Conservation (phyloP, 2,329 filamentous ascomycete species). For the Orbilia brochopaga region DNA sequence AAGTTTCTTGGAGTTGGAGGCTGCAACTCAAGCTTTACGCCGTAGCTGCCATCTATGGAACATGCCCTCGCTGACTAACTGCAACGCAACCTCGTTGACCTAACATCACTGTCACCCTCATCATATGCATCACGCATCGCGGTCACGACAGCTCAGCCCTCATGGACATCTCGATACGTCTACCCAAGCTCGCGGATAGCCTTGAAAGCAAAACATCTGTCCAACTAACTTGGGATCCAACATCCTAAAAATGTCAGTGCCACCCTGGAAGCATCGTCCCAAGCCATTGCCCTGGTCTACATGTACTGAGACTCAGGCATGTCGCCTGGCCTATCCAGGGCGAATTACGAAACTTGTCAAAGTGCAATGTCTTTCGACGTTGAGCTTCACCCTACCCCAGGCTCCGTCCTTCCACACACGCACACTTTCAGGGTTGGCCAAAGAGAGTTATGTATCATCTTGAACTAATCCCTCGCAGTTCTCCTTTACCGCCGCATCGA, state of each 20-base stretch:
- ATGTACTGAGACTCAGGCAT: constrained; percentile 6
- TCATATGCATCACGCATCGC: no score
- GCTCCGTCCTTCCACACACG: constrained; percentile 46
- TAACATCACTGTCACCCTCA: no score
- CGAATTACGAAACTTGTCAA: not conserved
- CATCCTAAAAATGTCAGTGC: constrained; percentile 13
- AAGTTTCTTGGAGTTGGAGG: not conserved
- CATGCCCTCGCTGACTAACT: no score
- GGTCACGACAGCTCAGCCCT: no score
- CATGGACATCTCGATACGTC: no score
- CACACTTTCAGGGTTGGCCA: constrained; percentile 20
- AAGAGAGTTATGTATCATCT: constrained; percentile 11
- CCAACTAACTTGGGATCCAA: not conserved
- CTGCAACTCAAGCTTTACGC: no score
- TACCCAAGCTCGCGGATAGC: no score
- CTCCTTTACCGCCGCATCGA: not conserved
- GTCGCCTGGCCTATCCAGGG: not conserved
- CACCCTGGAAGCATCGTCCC: constrained; percentile 18
- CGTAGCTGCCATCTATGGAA: no score
- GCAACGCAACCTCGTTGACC: no score
- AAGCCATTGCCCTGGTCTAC: constrained; percentile 14
- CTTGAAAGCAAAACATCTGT: no score
- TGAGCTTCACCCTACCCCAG: constrained; percentile 30
- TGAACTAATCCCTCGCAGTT: not conserved
- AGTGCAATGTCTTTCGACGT: not conserved